These are phyloP conservation scores for Pulveroboletus sp. DNA, from an alignment of 768 basidiomycete species.

Conservation along the genomic window DNA sequence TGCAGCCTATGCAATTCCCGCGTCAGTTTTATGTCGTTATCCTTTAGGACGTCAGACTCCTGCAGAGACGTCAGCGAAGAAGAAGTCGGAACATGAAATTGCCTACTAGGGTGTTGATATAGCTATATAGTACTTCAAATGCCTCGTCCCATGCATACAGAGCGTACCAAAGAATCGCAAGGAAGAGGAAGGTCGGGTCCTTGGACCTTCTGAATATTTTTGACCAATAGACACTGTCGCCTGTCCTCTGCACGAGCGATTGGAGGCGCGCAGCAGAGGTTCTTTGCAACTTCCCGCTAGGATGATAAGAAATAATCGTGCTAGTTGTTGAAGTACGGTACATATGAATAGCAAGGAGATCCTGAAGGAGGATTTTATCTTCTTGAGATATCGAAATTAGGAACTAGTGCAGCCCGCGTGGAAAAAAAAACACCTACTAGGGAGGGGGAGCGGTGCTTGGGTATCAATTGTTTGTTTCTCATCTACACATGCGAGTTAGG, in stretches of 20 bases:
- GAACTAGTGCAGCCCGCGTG: background rate
- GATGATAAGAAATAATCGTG: constrained; percentile 33
- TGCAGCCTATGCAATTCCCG: constrained; percentile 54
- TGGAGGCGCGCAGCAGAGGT: constrained; percentile 31
- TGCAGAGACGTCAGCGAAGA: constrained; percentile 14
- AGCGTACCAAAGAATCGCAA: constrained; percentile 55
- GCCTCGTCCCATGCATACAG: constrained; percentile 63
- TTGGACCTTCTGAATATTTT: constrained; percentile 27
- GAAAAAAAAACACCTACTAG: constrained; percentile 23
- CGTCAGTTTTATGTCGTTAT: constrained; percentile 43
- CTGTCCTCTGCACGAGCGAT: constrained; percentile 26
- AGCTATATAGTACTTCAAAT: constrained; percentile 46
- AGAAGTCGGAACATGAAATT: background rate
- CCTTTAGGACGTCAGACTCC: constrained; percentile 44
- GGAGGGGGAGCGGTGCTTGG: constrained; percentile 43
- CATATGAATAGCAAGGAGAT: constrained; percentile 55
- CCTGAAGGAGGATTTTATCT: constrained; percentile 30
- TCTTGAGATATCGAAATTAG: constrained; percentile 11
- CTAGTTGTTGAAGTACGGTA: constrained; percentile 30
- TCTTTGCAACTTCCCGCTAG: constrained; percentile 14
- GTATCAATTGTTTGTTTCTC: constrained; percentile 44
- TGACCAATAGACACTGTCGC: constrained; percentile 34
- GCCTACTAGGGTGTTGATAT: constrained; percentile 48
- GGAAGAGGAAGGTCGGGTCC: constrained; percentile 54
- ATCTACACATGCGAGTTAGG: constrained; percentile 9